phyloP scores from a whole-genome alignment of 768 basidiomycete species.

The Trametes sanguinea region DNA sequence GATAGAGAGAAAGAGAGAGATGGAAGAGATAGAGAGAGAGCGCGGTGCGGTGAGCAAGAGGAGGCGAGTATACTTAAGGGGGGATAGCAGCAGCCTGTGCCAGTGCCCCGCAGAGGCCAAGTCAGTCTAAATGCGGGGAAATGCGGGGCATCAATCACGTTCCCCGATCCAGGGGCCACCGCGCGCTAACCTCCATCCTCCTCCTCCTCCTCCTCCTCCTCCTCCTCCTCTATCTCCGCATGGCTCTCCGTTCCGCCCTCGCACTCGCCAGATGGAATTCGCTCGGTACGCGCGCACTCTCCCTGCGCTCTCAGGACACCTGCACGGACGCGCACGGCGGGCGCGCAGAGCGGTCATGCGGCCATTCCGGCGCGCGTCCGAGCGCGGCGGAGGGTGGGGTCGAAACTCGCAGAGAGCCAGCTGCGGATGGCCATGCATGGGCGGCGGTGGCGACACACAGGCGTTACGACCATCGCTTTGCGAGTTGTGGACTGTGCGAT shows the following conservation, averaged over 20 bases:
- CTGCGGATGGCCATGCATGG: background rate
- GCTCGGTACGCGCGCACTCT: background rate
- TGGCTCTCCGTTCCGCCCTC: constrained; percentile 6
- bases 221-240: constrained; percentile 1
- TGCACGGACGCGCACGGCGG: background rate
- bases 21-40: background rate
- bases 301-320: background rate
- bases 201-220: constrained; percentile 3
- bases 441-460: background rate
- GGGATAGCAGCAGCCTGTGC: background rate
- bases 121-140: constrained; percentile 11
- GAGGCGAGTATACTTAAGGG: background rate
- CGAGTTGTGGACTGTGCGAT: no score
- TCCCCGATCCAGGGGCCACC: background rate
- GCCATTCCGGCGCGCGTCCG: constrained; percentile 11
- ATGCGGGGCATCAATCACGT: constrained; percentile 21
- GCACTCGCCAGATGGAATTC: background rate
- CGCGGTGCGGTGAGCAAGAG: background rate
- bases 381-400: background rate
- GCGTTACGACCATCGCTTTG: no score
- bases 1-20: background rate
- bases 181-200: background rate
- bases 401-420: constrained; percentile 1
- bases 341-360: background rate
- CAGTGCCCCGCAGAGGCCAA: no score